Evolutionary conservation across 345 rosid genomes (phyloP).

Genomic region (Trapa bicornis): DNA sequence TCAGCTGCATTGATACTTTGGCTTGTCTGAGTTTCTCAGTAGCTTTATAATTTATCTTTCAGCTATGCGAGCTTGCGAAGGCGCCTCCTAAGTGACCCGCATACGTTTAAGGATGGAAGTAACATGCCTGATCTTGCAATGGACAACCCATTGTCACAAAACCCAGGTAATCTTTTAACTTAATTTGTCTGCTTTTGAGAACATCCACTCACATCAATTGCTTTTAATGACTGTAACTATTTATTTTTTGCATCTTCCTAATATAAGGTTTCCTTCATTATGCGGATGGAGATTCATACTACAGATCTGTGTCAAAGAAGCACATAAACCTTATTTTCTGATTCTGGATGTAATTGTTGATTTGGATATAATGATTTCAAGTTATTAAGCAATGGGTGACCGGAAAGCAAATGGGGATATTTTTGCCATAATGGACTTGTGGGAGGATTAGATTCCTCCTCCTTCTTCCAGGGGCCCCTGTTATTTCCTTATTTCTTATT

Average conservation of each 20-base stretch:
- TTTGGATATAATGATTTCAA: not conserved
- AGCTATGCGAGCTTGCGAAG: constrained; percentile 85
- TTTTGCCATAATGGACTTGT: too few relatives aligned
- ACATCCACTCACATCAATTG: not conserved
- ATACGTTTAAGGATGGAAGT: constrained; percentile 45
- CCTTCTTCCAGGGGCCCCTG: too few relatives aligned
- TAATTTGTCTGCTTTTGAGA: not conserved
- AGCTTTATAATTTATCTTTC: constrained; percentile 4
- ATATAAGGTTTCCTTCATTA: not conserved
- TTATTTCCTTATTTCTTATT: not conserved
- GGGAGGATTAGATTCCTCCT: too few relatives aligned
- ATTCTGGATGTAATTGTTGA: too few relatives aligned
- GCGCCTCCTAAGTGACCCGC: constrained; percentile 68
- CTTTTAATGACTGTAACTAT: not conserved
- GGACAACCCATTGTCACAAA: constrained; percentile 91
- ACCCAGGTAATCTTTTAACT: constrained; percentile 54
- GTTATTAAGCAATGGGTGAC: not conserved
- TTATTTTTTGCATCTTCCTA: not conserved
- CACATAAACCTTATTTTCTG: not conserved
- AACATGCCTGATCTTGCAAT: constrained; percentile 55
- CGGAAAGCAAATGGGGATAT: too few relatives aligned
- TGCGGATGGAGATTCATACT: not conserved
- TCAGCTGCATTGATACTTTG: not conserved
- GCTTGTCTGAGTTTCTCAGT: not conserved
- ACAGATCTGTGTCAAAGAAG: not conserved